These are phyloP conservation scores for Camelina neglecta DNA, from an alignment of 345 rosid genomes.

Conservation along the genomic window DNA sequence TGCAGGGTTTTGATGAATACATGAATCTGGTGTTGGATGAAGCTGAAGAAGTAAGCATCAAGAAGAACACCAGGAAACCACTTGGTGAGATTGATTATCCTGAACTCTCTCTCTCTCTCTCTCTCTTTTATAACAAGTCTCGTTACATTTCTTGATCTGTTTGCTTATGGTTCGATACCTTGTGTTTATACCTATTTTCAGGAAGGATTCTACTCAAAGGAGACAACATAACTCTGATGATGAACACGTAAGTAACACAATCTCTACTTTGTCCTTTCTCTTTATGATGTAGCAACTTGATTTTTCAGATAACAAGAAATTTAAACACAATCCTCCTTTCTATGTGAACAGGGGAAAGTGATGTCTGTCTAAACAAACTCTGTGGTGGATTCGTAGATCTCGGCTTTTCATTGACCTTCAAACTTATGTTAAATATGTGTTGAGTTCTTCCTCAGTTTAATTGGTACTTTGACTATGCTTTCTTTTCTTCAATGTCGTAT, in stretches of 20 bases:
- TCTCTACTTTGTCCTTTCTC: background rate
- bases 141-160: background rate
- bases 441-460: constrained; percentile 17
- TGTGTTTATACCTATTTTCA: constrained; percentile 36
- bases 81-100: constrained; percentile 55
- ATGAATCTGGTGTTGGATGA: constrained; percentile 97
- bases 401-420: background rate
- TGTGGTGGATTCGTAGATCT: constrained; percentile 10
- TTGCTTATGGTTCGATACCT: constrained; percentile 1
- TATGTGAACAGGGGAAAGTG: constrained; percentile 41
- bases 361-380: constrained; percentile 17
- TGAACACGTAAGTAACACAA: constrained; percentile 73
- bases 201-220: constrained; percentile 94
- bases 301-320: background rate
- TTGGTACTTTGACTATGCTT: constrained; percentile 18
- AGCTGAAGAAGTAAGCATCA: constrained; percentile 91
- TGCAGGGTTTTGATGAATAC: constrained; percentile 95
- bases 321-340: background rate
- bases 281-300: background rate
- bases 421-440: constrained; percentile 23
- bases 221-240: constrained; percentile 92
- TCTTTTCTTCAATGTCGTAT: constrained; percentile 14
- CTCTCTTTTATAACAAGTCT: constrained; percentile 1
- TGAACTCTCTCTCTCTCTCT: background rate
- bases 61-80: constrained; percentile 84